These are phyloP conservation scores for Trichoderma breve DNA, from an alignment of 2,329 filamentous ascomycete genomes.

Conservation along the genomic window DNA sequence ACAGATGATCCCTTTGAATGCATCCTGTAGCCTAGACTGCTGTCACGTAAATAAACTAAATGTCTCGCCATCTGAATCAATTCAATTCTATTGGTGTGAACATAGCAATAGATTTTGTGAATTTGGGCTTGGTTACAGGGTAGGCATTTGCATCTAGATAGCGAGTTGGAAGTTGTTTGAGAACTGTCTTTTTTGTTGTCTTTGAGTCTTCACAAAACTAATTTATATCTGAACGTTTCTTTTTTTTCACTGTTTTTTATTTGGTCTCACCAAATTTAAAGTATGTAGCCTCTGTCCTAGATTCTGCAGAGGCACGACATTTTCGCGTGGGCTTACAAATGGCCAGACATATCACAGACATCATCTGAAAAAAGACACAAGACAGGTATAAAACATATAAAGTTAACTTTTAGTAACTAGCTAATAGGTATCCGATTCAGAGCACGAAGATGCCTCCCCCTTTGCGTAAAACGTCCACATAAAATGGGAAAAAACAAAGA, in stretches of 20 bases:
- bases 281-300: not conserved
- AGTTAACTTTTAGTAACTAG: not conserved
- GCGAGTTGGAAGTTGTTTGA: not conserved
- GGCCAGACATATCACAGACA: not conserved
- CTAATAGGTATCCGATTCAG: conserved; percentile 5
- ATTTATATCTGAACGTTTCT: not conserved
- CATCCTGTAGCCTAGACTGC: not conserved
- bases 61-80: not conserved
- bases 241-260: not conserved
- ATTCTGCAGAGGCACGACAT: rapidly evolving
- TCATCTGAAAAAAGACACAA: not conserved
- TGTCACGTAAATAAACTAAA: not conserved
- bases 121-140: not conserved
- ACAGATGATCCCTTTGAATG: not conserved
- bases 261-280: not conserved
- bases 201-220: too few relatives aligned
- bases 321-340: not conserved
- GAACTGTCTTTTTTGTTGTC: not conserved
- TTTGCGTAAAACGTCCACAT: not conserved
- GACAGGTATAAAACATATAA: not conserved
- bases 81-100: not conserved
- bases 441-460: not conserved
- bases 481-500: not conserved
- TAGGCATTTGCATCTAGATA: not conserved
- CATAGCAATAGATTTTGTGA: not conserved